These are phyloP conservation scores for Aspergillus bombycis DNA, from an alignment of 2,329 filamentous ascomycete species.

Conservation along the genomic window DNA sequence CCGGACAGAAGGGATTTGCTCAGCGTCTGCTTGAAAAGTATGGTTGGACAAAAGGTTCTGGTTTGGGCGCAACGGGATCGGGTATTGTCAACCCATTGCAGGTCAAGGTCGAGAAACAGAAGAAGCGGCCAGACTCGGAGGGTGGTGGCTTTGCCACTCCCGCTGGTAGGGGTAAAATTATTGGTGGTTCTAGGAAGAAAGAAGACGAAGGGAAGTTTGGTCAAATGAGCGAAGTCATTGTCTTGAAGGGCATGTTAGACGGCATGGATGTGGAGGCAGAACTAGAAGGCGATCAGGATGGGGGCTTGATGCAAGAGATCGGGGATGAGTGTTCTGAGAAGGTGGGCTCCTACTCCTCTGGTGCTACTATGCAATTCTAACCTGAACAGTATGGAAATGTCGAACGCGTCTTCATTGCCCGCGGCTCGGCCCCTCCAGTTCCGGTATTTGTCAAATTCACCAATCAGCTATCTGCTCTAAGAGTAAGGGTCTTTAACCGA, in stretches of 20 bases:
- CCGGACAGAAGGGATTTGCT: conserved; percentile 83
- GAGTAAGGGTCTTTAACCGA: conserved; percentile 60
- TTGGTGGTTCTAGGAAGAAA: conserved; percentile 69
- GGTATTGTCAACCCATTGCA: conserved; percentile 85
- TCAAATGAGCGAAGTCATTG: conserved; percentile 77
- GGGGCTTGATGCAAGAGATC: conserved; percentile 83
- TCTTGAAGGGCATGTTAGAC: conserved; percentile 82
- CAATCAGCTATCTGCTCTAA: conserved; percentile 77
- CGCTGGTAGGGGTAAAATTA: conserved; percentile 73
- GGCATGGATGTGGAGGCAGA: conserved; percentile 81
- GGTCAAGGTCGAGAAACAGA: conserved; percentile 82
- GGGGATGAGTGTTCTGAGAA: conserved; percentile 89
- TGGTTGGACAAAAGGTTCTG: conserved; percentile 86
- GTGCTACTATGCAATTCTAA: conserved; percentile 6
- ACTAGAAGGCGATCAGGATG: conserved; percentile 64
- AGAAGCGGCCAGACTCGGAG: conserved; percentile 76
- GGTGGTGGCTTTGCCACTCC: conserved; percentile 76
- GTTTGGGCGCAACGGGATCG: conserved; percentile 77
- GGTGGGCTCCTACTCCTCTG: conserved; percentile 44
- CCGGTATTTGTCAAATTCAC: conserved; percentile 95
- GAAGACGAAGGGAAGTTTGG: conserved; percentile 64
- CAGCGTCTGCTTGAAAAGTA: conserved; percentile 90
- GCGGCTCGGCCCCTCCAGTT: conserved; percentile 54
- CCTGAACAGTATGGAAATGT: conserved; percentile 74
- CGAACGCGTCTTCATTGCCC: conserved; percentile 76